Evolutionary conservation across 2,329 filamentous ascomycete genomes (phyloP), one percentile per base, ranked within the genome.

Genomic region (Colletotrichum cereale): DNA sequence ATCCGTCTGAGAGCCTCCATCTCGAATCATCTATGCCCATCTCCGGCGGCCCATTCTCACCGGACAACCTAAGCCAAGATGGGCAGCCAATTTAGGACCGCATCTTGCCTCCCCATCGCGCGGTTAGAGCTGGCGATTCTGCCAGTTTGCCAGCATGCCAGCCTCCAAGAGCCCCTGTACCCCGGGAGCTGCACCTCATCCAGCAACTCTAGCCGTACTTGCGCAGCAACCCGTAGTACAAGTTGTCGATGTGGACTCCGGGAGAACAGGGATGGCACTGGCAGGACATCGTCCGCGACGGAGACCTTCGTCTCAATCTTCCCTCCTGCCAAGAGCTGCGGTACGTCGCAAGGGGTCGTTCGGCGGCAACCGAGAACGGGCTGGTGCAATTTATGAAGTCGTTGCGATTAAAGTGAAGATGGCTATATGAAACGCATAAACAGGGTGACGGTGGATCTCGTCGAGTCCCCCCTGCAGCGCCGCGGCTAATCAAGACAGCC

Each of bases 61-160:
- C 65, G 58, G 58, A 71, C 64, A 21, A 5, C 40, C 16, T 62
- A 67, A 26, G 50, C 53, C 50, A 8, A 44, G 50, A 42, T 47
- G 55, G 44, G 60, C 58, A 64, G 36, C 65, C 65, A 72, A 69
- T 69, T 34, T 56, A 34, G 52, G 48, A 57, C 47, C 60, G 68
- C 36, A 64, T 69, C 52, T 60, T 36, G 66, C 31, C 58, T 62
- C 47, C 42, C 36, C 57, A 63, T 71, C 44, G 65, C 65, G 58
- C 65, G 69, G 69, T 65, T 71, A 71, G 69, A 71, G 58, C 65
- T 71, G 69, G 69, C 69, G 65, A 68, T 71, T 68, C 47, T 65
- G 50, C 69, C 66, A 64, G 16, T 68, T 52, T 47, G 29, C 42
- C 26, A 60, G 58, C 52, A 40, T 29, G 34, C n/a, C 44, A 26